These are phyloP conservation scores for Phytophthora pluvialis DNA, from an alignment of 352 stramenopile genomes.

Conservation along the genomic window DNA sequence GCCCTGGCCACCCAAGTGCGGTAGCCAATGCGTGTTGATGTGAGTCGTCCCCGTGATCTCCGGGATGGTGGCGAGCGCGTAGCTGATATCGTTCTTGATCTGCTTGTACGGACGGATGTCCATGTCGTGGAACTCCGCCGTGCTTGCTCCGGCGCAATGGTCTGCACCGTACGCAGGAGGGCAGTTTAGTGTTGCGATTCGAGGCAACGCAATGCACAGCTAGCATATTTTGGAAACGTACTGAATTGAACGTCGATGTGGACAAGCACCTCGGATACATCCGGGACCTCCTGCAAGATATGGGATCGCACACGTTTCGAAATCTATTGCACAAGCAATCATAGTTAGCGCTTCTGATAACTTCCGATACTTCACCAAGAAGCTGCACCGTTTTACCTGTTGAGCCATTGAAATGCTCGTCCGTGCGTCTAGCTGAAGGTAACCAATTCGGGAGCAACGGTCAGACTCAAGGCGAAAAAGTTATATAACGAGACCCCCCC, in stretches of 20 bases:
- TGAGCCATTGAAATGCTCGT: constrained; percentile 89
- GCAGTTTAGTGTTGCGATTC: no score
- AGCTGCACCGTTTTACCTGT: constrained; percentile 42
- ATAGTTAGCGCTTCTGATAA: neutral
- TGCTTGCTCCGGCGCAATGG: constrained; percentile 38
- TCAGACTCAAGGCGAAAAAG: constrained; percentile 9
- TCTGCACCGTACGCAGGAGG: neutral
- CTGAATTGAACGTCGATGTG: constrained; percentile 83
- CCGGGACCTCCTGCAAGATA: constrained; percentile 68
- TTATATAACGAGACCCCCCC: neutral
- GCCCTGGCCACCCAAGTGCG: constrained; percentile 60
- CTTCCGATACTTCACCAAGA: neutral
- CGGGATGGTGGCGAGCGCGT: constrained; percentile 64
- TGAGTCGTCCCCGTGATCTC: constrained; percentile 79
- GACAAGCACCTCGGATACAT: constrained; percentile 90
- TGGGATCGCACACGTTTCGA: constrained; percentile 69
- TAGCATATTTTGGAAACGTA: constrained; percentile 17
- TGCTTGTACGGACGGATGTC: constrained; percentile 79
- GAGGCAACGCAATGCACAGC: neutral
- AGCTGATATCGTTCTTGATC: constrained; percentile 74
- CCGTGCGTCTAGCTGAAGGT: constrained; percentile 62
- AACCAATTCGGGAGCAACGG: neutral
- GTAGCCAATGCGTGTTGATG: constrained; percentile 85
- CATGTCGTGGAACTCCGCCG: constrained; percentile 15
- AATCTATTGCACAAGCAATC: constrained; percentile 44